Evolutionary conservation across 495 filamentous ascomycete species (phyloP).

Genomic region (Trichodelitschia bisporula): DNA sequence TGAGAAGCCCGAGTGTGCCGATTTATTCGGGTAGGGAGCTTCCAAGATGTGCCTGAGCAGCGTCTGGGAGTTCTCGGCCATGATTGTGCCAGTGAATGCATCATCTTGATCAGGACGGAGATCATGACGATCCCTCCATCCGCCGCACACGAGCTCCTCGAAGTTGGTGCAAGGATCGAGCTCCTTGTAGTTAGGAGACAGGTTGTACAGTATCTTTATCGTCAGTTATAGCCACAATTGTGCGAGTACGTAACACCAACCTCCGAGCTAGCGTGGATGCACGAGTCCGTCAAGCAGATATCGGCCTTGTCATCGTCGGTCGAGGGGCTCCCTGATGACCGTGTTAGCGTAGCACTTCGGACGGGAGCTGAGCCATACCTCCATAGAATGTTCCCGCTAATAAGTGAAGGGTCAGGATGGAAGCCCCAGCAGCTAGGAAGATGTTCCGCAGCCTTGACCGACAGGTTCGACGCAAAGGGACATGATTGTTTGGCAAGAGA

Average conservation of each 20-base stretch:
- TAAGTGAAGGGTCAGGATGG: no score
- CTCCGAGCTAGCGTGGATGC: conserved; percentile 42
- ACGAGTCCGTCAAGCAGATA: conserved; percentile 36
- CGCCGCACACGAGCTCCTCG: conserved; percentile 43
- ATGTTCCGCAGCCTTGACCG: no score
- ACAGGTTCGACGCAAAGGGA: no score
- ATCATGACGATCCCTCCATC: conserved; percentile 38
- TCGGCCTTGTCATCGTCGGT: no score
- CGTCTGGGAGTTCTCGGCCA: conserved; percentile 31
- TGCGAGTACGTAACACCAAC: no score
- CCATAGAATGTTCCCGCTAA: no score
- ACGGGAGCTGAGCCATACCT: no score
- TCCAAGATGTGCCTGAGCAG: conserved; percentile 40
- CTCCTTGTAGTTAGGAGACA: conserved; percentile 35
- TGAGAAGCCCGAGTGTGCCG: conserved; percentile 22
- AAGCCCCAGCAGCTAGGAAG: no score
- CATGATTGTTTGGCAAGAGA: no score
- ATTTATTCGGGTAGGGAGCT: conserved; percentile 20
- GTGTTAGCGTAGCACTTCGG: no score
- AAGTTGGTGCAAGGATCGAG: conserved; percentile 48
- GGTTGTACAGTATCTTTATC: conserved; percentile 39
- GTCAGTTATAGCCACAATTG: no score
- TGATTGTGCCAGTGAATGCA: conserved; percentile 30
- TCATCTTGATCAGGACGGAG: conserved; percentile 39
- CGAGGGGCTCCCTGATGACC: no score